Base-by-base conservation (phyloP, 345 rosid species). In the Alliaria petiolata region DNA sequence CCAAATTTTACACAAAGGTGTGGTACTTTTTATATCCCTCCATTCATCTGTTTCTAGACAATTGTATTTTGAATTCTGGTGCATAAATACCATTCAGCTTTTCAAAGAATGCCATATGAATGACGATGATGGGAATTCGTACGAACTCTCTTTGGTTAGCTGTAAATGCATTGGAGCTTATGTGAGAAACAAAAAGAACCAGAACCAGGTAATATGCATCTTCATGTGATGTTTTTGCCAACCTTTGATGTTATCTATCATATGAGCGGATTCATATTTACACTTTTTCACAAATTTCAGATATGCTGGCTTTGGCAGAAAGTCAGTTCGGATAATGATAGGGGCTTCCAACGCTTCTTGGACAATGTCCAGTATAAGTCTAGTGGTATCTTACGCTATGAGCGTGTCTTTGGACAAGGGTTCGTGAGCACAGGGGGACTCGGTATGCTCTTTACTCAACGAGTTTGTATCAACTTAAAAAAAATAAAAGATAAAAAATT, bases 251-350 rank as follows among this genome's bases (percentile, higher is more conserved):
- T 59, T 33, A 62, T 53, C 34, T 70, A 39, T 43, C 20, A 33
- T 39, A 57, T 35, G 22, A 73, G 55, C 47, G 4, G 45, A 64
- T 72, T 58, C 33, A 59, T 53, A 14, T 47, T 22, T 64, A 46
- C 35, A 30, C 22, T 22, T 57, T 75, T 31, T 57, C 69, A 65
- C 7, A 62, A 33, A 31, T 17, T 85, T 58, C 96, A 95, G 99
- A 92, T 95, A 78, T 89, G 98, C 85, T 95, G 99, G 99, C 75
- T 72, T 59, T 95, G 96, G 96, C 85, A 89, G 81, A 95, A 95
- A 65, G 88, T 89, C 20, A 71, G 73, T 69, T 85, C 97, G 49
- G 81, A 88, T 52, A 83, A 87, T 22, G 99, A 95, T 31, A 87
- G 85, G 68, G 92, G 91, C n/a, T 92, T 95, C 82, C 99, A 92